Conservation (phyloP, 2,329 filamentous ascomycete genomes). For the Fusarium mexicanum region DNA sequence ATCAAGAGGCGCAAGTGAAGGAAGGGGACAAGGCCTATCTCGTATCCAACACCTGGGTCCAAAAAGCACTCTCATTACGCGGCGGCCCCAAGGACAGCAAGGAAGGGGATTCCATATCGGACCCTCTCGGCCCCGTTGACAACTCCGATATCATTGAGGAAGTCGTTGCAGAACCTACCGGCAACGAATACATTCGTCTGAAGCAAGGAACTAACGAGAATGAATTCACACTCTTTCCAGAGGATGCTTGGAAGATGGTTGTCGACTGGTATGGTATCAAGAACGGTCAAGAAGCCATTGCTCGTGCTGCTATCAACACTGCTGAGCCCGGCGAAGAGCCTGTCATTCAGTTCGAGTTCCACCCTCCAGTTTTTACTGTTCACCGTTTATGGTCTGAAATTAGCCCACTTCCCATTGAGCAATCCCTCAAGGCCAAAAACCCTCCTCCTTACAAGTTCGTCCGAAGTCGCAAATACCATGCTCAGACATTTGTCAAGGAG, state of each 20-base stretch:
- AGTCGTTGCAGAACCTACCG: slow-evolving; percentile 60
- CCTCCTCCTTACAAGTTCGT: slow-evolving; percentile 72
- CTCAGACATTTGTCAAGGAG: slow-evolving; percentile 78
- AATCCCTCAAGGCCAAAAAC: slow-evolving; percentile 68
- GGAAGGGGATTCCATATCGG: slow-evolving; percentile 68
- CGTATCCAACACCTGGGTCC: slow-evolving; percentile 83
- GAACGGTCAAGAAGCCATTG: slow-evolving; percentile 74
- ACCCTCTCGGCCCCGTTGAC: slow-evolving; percentile 80
- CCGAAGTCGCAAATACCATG: slow-evolving; percentile 75
- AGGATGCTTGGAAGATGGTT: slow-evolving; percentile 83
- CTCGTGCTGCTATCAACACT: slow-evolving; percentile 82
- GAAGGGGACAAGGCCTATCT: slow-evolving; percentile 82
- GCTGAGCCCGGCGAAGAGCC: slow-evolving; percentile 63
- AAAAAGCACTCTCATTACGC: slow-evolving; percentile 73
- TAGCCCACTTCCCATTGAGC: slow-evolving; percentile 65
- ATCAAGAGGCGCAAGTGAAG: slow-evolving; percentile 62
- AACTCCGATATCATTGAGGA: slow-evolving; percentile 83
- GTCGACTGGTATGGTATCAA: slow-evolving; percentile 84
- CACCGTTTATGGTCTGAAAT: slow-evolving; percentile 77
- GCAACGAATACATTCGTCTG: slow-evolving; percentile 74
- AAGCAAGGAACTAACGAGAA: slow-evolving; percentile 74
- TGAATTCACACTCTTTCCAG: slow-evolving; percentile 80
- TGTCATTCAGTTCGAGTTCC: slow-evolving; percentile 83
- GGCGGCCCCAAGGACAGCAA: slow-evolving; percentile 65
- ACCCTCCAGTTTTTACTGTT: slow-evolving; percentile 85